Evolutionary conservation across 2,329 filamentous ascomycete species (phyloP).

Genomic region (Fusarium nanum): DNA sequence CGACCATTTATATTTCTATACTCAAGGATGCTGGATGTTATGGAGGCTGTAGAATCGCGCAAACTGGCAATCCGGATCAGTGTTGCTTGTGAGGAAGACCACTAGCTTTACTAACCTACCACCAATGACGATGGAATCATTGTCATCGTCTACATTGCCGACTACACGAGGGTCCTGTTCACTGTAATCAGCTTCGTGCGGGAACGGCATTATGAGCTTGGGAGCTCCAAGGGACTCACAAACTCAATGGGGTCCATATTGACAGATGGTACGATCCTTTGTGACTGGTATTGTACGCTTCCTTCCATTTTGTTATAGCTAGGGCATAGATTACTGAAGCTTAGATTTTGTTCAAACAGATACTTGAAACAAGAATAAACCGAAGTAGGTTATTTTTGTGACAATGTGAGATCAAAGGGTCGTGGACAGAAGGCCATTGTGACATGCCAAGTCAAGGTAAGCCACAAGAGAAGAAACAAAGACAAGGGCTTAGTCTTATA

Average conservation of each 20-base stretch:
- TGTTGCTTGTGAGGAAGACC: neutral
- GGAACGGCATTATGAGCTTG: neutral
- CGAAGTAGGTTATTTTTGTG: neutral
- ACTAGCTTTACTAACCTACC: constrained; percentile 10
- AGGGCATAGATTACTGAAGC: no score
- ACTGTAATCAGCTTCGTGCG: neutral
- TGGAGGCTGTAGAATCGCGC: constrained; percentile 24
- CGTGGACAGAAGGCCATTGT: neutral
- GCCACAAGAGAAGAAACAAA: neutral
- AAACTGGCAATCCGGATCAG: constrained; percentile 1
- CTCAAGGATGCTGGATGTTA: constrained; percentile 39
- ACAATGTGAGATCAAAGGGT: neutral
- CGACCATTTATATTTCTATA: constrained; percentile 48
- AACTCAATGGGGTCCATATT: neutral
- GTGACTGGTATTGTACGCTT: neutral
- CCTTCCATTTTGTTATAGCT: neutral
- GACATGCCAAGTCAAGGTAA: neutral
- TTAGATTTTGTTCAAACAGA: neutral
- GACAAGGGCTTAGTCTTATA: neutral
- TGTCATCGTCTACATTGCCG: constrained; percentile 12
- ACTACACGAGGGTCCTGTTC: constrained; percentile 28
- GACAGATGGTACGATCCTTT: neutral
- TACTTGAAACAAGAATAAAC: neutral
- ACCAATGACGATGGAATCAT: constrained; percentile 2
- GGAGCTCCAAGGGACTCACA: neutral